These are phyloP conservation scores for Lagenidium sp. DNA, from an alignment of 352 stramenopile genomes.

Conservation along the genomic window DNA sequence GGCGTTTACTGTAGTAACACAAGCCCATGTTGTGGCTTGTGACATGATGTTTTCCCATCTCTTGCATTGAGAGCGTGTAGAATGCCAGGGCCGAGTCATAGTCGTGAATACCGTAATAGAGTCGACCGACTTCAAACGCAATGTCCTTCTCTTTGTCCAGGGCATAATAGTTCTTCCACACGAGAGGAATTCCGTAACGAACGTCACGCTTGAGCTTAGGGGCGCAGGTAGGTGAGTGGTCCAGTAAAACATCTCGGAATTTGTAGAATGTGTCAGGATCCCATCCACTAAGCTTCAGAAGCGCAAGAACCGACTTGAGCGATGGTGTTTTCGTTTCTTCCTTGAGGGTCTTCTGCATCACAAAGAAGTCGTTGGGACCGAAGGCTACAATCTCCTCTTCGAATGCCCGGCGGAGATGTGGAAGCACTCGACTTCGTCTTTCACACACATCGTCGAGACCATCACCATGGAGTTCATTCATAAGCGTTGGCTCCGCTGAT, in stretches of 20 bases:
- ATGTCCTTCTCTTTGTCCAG: conserved; percentile 92
- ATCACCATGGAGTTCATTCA: conserved; percentile 34
- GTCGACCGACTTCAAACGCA: conserved; percentile 83
- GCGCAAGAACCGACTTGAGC: conserved; percentile 80
- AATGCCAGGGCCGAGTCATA: conserved; percentile 87
- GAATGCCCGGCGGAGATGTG: conserved; percentile 69
- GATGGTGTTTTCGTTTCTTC: conserved; percentile 75
- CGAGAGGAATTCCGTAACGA: conserved; percentile 65
- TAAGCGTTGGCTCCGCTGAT: conserved; percentile 5
- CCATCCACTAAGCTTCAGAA: conserved; percentile 90
- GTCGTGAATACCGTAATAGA: conserved; percentile 91
- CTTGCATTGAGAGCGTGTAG: conserved; percentile 78
- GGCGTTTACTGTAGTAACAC: conserved; percentile 89
- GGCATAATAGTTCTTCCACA: conserved; percentile 92
- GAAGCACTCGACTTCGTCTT: conserved; percentile 49
- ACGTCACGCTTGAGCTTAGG: conserved; percentile 78
- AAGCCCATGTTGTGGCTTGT: conserved; percentile 95
- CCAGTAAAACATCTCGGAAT: conserved; percentile 88
- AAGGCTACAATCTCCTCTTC: conserved; percentile 84
- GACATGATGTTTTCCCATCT: conserved; percentile 92
- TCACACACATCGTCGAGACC: conserved; percentile 53
- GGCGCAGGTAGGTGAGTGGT: conserved; percentile 61
- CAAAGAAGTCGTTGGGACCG: conserved; percentile 93
- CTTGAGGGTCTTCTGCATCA: conserved; percentile 87
- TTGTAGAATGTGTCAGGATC: conserved; percentile 96